A percentile compares a stretch with the other conserved stretches of the same genome.
Conservation (phyloP, 2,329 filamentous ascomycete genomes). For the Sporothrix humicola region DNA sequence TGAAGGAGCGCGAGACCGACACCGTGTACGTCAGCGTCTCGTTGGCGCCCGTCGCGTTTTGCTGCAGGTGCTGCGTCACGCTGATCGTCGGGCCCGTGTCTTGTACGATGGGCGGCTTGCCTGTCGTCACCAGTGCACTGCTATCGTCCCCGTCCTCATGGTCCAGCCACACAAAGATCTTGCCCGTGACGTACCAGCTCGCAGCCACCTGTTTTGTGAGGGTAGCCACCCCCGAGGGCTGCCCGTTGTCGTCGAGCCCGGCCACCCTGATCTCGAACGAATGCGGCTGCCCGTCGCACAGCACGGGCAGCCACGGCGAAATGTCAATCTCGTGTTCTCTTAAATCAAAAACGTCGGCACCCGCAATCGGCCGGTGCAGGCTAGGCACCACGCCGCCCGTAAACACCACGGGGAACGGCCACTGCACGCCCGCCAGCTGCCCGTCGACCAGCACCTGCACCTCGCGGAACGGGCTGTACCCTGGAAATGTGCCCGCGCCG, state of each 20-base stretch:
- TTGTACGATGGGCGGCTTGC: conserved; percentile 33
- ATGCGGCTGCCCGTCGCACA: conserved; percentile 70
- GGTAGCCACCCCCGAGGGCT: conserved; percentile 44
- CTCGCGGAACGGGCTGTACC: conserved; percentile 77
- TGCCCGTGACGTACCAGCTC: conserved; percentile 78
- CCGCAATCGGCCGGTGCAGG: conserved; percentile 78
- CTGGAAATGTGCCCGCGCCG: conserved; percentile 64
- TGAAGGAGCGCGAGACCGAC: conserved; percentile 60
- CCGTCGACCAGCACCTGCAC: conserved; percentile 78
- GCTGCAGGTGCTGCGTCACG: conserved; percentile 56
- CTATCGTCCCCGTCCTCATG: conserved; percentile 50
- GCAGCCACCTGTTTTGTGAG: conserved; percentile 63
- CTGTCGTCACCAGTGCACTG: conserved; percentile 56
- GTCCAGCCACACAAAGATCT: conserved; percentile 79
- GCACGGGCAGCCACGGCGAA: conserved; percentile 72
- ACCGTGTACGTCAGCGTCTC: conserved; percentile 65
- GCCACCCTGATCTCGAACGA: conserved; percentile 71
- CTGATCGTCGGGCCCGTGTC: conserved; percentile 46
- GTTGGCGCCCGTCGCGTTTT: conserved; percentile 59
- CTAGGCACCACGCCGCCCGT: conserved; percentile 79
- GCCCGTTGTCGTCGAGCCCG: conserved; percentile 64
- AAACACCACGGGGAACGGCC: conserved; percentile 83
- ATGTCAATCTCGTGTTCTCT: conserved; percentile 83
- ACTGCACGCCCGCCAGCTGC: conserved; percentile 72
- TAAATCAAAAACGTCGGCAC: conserved; percentile 79